Conservation (phyloP, 1,139 yeast species). For the Taiozyma onychis region DNA sequence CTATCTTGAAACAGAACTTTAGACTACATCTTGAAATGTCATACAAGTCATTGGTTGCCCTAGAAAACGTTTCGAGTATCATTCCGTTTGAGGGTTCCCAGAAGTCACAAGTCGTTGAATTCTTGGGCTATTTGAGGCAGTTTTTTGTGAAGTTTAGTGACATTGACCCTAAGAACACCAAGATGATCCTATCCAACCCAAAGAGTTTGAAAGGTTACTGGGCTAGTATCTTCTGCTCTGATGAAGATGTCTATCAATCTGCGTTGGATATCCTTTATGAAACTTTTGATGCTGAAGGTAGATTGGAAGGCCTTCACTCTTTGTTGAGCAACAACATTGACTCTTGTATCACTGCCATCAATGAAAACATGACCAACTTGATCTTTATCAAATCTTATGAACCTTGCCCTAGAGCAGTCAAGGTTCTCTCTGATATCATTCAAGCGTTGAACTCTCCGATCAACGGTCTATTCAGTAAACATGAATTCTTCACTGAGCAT, state of each 20-base stretch:
- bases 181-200: slow-evolving; percentile 32
- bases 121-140: slow-evolving; percentile 24
- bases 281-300: slow-evolving; percentile 69
- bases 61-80: slow-evolving; percentile 40
- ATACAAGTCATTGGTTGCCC: slow-evolving; percentile 35
- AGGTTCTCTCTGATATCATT: slow-evolving; percentile 70
- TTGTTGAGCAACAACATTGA: slow-evolving; percentile 40
- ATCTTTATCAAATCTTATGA: slow-evolving; percentile 51
- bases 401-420: slow-evolving; percentile 71
- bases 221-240: slow-evolving; percentile 63
- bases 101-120: slow-evolving; percentile 23
- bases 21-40: slow-evolving; percentile 36
- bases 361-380: slow-evolving; percentile 40
- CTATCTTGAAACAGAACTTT: slow-evolving; percentile 35
- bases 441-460: slow-evolving; percentile 63
- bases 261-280: slow-evolving; percentile 72
- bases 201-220: slow-evolving; percentile 50
- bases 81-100: slow-evolving; percentile 27
- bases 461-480: slow-evolving; percentile 42
- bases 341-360: slow-evolving; percentile 43
- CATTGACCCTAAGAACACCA: slow-evolving; percentile 41
- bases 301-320: slow-evolving; percentile 64
- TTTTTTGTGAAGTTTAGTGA: slow-evolving; percentile 34
- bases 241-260: slow-evolving; percentile 48
- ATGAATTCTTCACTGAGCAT: slow-evolving; percentile 19